Evolutionary conservation across 2,329 filamentous ascomycete species (phyloP).

Genomic region (Aureobasidium sp.): DNA sequence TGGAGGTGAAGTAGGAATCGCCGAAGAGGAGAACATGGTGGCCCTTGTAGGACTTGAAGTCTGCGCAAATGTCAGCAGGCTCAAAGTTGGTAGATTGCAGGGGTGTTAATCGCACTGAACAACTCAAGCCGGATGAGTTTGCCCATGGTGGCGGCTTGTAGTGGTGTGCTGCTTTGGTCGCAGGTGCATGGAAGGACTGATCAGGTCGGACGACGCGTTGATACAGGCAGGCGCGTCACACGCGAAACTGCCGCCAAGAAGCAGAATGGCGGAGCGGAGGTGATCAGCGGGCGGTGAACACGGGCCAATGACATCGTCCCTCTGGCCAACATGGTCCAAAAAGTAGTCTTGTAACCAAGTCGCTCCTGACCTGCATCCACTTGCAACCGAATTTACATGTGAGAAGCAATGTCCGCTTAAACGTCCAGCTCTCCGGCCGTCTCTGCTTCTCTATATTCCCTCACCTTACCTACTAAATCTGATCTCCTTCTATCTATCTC

Average conservation of each 20-base stretch:
- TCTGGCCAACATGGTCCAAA: neutral
- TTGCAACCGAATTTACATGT: neutral
- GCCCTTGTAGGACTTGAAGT: conserved; percentile 99
- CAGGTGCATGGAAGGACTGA: neutral
- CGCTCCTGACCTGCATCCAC: neutral
- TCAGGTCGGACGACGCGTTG: conserved; percentile 8
- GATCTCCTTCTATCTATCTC: neutral
- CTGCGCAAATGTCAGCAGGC: conserved; percentile 39
- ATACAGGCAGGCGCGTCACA: neutral
- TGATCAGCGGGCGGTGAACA: neutral
- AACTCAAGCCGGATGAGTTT: conserved; percentile 93
- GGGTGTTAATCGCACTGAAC: conserved; percentile 57
- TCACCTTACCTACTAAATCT: neutral
- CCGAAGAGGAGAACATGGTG: conserved; percentile 91
- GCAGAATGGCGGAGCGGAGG: neutral
- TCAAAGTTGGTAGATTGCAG: neutral
- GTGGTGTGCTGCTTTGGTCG: neutral
- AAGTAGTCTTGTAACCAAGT: conserved; percentile 1
- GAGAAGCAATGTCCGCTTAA: neutral
- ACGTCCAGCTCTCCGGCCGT: neutral
- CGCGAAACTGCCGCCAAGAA: neutral
- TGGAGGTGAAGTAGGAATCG: conserved; percentile 97
- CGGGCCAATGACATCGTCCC: conserved; percentile 5
- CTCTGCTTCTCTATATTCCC: neutral
- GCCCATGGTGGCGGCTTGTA: conserved; percentile 60